A percentile compares a stretch with the other conserved stretches of the same genome.
Evolutionary conservation across 1,284 basidiomycete genomes (phyloP).

Genomic region (Moniliella sp.): DNA sequence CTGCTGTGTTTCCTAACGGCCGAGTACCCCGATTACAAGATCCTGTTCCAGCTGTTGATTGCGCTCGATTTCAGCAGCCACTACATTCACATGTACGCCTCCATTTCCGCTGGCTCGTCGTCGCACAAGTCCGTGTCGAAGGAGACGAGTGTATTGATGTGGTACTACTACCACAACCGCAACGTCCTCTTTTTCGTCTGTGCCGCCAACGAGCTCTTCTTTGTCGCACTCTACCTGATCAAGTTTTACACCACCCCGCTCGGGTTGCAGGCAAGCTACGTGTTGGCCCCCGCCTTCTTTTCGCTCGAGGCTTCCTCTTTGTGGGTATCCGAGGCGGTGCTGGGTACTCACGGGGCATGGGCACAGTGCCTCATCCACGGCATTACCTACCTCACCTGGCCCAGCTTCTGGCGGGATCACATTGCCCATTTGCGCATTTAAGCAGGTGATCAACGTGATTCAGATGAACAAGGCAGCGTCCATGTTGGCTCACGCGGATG

Average conservation of each 20-base stretch:
- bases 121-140: slow-evolving; percentile 79
- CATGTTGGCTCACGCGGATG: slow-evolving; percentile 39
- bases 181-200: slow-evolving; percentile 78
- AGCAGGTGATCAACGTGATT: slow-evolving; percentile 85
- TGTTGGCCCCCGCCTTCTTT: slow-evolving; percentile 8
- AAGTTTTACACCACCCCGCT: slow-evolving; percentile 46
- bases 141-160: slow-evolving; percentile 73
- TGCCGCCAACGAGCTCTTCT: slow-evolving; percentile 91
- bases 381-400: slow-evolving; percentile 47
- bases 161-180: slow-evolving; percentile 78
- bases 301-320: no score
- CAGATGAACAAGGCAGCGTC: slow-evolving; percentile 98
- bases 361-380: slow-evolving; percentile 13
- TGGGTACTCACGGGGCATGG: no score
- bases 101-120: no score
- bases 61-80: slow-evolving; percentile 92
- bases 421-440: slow-evolving; percentile 53
- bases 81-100: slow-evolving; percentile 99
- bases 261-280: slow-evolving; percentile 6
- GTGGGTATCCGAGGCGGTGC: no score
- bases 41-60: slow-evolving; percentile 82
- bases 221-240: slow-evolving; percentile 82
- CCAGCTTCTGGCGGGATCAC: slow-evolving; percentile 50
- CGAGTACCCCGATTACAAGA: slow-evolving; percentile 58
- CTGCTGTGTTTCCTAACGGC: slow-evolving; percentile 78